Conservation (phyloP, 371 early-diverging fungal species). For the Mortierella sp. region DNA sequence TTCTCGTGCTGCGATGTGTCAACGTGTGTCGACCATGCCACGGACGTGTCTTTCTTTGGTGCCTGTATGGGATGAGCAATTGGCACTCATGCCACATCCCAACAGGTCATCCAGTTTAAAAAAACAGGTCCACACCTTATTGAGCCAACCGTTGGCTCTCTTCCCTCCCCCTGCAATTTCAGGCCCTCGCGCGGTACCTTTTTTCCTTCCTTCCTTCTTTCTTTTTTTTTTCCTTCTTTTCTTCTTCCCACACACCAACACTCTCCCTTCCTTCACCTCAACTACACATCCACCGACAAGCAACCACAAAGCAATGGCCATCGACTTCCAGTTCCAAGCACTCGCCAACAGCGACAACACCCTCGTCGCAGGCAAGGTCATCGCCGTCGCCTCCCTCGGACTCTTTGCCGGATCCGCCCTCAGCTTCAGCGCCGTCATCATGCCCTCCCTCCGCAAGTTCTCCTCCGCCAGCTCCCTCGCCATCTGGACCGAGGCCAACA, state of each 20-base stretch:
- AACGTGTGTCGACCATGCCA: not conserved
- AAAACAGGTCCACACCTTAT: not conserved
- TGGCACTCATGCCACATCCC: not conserved
- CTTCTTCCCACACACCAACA: not conserved
- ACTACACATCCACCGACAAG: not conserved
- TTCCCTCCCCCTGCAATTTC: not conserved
- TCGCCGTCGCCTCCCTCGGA: conserved; percentile 45
- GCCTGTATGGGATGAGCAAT: not conserved
- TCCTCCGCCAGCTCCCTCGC: conserved; percentile 45
- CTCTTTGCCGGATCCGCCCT: conserved; percentile 50
- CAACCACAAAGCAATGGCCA: conserved; percentile 20
- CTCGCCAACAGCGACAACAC: conserved; percentile 45
- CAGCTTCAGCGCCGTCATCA: conserved; percentile 44
- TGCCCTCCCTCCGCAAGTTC: conserved; percentile 56
- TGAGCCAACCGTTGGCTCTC: not conserved
- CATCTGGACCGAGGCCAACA: conserved; percentile 39
- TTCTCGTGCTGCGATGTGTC: not conserved
- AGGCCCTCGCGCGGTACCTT: not conserved
- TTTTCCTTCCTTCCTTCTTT: not conserved
- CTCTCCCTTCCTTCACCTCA: not conserved
- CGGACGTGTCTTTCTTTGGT: not conserved
- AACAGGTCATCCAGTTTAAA: not conserved
- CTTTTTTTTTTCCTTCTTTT: conserved; percentile 5
- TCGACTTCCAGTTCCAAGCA: conserved; percentile 35
- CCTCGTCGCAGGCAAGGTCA: conserved; percentile 45